A percentile compares a stretch with the other conserved stretches of the same genome.
These are phyloP conservation scores for Elsinoe perseae DNA, from an alignment of 2,329 filamentous ascomycete species.

Conservation along the genomic window DNA sequence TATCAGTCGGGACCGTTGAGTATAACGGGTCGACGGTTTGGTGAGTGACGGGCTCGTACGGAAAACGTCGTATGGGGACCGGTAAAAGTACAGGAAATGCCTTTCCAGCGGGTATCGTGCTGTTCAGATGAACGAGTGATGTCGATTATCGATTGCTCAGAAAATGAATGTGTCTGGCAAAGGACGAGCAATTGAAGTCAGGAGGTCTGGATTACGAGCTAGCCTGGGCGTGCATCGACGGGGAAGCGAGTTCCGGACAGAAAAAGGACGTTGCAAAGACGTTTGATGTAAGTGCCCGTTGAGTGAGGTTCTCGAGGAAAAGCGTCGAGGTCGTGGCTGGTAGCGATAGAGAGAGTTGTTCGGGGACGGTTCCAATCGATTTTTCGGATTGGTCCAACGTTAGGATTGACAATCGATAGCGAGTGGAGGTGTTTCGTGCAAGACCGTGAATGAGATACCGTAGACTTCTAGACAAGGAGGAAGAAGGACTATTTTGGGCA, in stretches of 20 bases:
- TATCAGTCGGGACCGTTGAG: slow-evolving; percentile 16
- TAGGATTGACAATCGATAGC: slow-evolving; percentile 16
- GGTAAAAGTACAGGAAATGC: slow-evolving; percentile 6
- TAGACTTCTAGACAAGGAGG: slow-evolving; percentile 4
- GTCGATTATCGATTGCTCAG: background rate
- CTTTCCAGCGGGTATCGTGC: background rate
- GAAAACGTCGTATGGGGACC: slow-evolving; percentile 2
- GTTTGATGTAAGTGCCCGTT: slow-evolving; percentile 10
- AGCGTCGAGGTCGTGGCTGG: slow-evolving; percentile 14
- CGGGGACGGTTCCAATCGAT: slow-evolving; percentile 4
- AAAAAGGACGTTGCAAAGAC: slow-evolving; percentile 11
- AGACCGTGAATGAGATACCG: slow-evolving; percentile 1
- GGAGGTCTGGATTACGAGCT: background rate
- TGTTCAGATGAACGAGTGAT: background rate
- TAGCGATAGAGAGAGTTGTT: slow-evolving; percentile 8
- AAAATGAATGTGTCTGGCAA: slow-evolving; percentile 4
- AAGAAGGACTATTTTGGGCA: slow-evolving; percentile 11
- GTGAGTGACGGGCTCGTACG: slow-evolving; percentile 8
- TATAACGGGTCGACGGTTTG: slow-evolving; percentile 16
- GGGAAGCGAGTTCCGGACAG: slow-evolving; percentile 6
- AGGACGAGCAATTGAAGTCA: background rate
- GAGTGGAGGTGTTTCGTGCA: slow-evolving; percentile 14
- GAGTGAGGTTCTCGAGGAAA: slow-evolving; percentile 12
- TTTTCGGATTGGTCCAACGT: slow-evolving; percentile 10
- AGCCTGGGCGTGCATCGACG: background rate